Evolutionary conservation across 2,329 filamentous ascomycete genomes (phyloP).

Genomic region (Aspergillus fischeri): DNA sequence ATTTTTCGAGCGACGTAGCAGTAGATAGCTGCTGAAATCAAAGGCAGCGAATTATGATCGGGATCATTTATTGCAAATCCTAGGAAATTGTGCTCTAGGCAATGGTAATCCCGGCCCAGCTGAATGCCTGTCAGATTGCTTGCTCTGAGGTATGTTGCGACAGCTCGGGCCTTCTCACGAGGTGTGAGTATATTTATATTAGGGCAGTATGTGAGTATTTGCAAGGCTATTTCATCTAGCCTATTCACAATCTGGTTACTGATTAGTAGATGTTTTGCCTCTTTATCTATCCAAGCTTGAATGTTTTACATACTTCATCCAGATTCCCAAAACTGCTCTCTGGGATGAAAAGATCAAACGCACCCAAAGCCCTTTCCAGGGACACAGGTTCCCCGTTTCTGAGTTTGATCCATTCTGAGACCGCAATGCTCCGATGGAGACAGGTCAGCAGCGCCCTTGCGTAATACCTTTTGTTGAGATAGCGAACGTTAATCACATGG

Average conservation of each 20-base stretch:
- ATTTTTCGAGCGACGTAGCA: constrained; percentile 72
- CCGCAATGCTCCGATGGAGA: constrained; percentile 74
- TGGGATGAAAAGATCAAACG: constrained; percentile 86
- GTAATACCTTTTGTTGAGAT: constrained; percentile 59
- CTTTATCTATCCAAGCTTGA: background rate
- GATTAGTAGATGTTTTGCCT: constrained; percentile 9
- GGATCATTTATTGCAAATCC: constrained; percentile 71
- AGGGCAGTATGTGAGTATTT: constrained; percentile 53
- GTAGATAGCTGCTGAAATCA: constrained; percentile 84
- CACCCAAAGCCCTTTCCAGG: constrained; percentile 71
- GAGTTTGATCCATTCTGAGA: constrained; percentile 69
- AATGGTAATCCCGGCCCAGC: constrained; percentile 67
- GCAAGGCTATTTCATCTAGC: constrained; percentile 60
- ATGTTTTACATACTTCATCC: constrained; percentile 54
- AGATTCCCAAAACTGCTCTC: constrained; percentile 69
- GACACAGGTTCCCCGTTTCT: constrained; percentile 49
- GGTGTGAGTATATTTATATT: constrained; percentile 56
- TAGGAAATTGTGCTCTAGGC: constrained; percentile 82
- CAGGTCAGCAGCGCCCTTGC: constrained; percentile 69
- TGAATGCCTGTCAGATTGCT: constrained; percentile 67
- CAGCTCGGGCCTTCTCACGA: constrained; percentile 61
- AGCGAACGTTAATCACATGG: background rate
- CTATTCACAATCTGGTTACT: constrained; percentile 55
- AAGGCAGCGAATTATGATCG: constrained; percentile 73
- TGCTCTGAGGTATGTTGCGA: constrained; percentile 66